These are phyloP conservation scores for Blastobotrys petasosporus DNA, from an alignment of 1,139 yeast species.

Conservation along the genomic window DNA sequence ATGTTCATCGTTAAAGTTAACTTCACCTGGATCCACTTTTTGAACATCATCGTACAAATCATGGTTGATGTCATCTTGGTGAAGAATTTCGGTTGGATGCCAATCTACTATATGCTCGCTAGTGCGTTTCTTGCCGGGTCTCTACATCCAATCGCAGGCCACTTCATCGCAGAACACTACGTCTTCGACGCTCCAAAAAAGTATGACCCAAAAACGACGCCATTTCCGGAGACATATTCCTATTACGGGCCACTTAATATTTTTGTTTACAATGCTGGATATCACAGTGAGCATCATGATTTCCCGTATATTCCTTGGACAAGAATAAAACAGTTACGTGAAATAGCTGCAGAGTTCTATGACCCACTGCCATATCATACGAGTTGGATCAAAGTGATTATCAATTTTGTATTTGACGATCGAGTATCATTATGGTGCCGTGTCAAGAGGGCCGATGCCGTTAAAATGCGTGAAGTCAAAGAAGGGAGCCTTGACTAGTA, in stretches of 20 bases:
- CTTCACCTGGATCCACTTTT: conserved; percentile 65
- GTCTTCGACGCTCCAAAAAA: conserved; percentile 54
- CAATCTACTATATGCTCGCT: conserved; percentile 61
- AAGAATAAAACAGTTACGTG: conserved; percentile 57
- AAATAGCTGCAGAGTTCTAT: conserved; percentile 74
- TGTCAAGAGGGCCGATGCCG: conserved; percentile 50
- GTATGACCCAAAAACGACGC: conserved; percentile 29
- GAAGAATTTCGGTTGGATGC: conserved; percentile 53
- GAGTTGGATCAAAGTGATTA: conserved; percentile 74
- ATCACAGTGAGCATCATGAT: conserved; percentile 93
- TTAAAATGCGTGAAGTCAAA: conserved; percentile 16
- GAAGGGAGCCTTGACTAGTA: conserved; percentile 13
- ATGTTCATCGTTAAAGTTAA: conserved; percentile 74
- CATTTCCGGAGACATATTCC: conserved; percentile 76
- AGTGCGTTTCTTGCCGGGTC: conserved; percentile 88
- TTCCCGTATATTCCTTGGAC: conserved; percentile 94
- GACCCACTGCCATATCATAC: conserved; percentile 71
- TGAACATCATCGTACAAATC: conserved; percentile 61
- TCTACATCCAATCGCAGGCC: conserved; percentile 91
- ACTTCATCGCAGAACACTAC: conserved; percentile 90
- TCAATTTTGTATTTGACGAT: conserved; percentile 63
- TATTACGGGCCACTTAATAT: conserved; percentile 76
- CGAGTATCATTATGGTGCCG: conserved; percentile 72
- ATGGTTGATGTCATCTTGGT: conserved; percentile 53
- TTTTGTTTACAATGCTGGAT: conserved; percentile 88